Evolutionary conservation across 208 protist genomes (phyloP).

Genomic region (Ichthyophonus hoferi): DNA sequence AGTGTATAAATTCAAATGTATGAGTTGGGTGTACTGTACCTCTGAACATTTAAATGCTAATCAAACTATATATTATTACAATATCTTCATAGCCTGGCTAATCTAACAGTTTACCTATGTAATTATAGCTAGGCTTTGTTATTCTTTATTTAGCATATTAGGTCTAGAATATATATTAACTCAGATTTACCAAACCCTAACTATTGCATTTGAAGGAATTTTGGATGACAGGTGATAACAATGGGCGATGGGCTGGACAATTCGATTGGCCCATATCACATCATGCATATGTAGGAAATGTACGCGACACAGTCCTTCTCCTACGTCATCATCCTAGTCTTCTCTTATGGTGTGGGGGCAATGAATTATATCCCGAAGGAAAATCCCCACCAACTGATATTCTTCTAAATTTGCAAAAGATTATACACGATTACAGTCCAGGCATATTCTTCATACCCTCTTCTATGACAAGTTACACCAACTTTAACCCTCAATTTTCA

Average conservation of each 20-base stretch:
- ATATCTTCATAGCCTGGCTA: too few relatives aligned
- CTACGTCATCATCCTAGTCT: not conserved
- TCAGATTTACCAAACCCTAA: too few relatives aligned
- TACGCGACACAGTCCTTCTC: not conserved
- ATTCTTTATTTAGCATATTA: too few relatives aligned
- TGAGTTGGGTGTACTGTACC: too few relatives aligned
- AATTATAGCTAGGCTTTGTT: too few relatives aligned
- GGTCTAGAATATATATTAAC: too few relatives aligned
- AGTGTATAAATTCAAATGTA: too few relatives aligned
- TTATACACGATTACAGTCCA: not conserved
- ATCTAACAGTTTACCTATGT: too few relatives aligned
- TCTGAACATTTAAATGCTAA: too few relatives aligned
- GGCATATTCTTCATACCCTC: not conserved
- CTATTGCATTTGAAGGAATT: not conserved
- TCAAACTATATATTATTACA: too few relatives aligned
- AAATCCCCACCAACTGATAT: not conserved
- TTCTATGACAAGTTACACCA: not conserved
- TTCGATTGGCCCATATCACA: not conserved
- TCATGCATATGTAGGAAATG: not conserved
- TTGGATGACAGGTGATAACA: constrained; percentile 25
- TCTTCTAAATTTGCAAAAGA: not conserved
- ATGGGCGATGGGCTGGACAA: not conserved
- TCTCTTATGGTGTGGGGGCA: constrained; percentile 3
- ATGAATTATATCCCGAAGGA: not conserved
- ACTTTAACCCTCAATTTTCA: not conserved